Evolutionary conservation across 768 basidiomycete species (phyloP).

Genomic region (Russula vinacea): DNA sequence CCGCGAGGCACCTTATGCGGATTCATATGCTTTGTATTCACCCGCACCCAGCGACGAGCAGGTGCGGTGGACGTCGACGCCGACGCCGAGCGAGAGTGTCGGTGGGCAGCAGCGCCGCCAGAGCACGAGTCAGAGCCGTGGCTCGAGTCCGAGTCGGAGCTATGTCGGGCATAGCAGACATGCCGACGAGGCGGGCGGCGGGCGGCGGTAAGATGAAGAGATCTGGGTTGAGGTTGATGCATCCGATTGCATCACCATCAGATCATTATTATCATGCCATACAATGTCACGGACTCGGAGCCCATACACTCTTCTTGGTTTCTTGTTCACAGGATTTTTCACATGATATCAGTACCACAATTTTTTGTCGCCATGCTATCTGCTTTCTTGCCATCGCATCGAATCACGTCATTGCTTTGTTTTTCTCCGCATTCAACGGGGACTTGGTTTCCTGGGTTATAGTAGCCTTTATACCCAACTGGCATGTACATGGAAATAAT

Average conservation of each 20-base stretch:
- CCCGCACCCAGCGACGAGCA: slow-evolving; percentile 6
- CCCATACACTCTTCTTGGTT: background rate
- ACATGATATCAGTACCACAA: too few relatives aligned
- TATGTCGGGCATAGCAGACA: background rate
- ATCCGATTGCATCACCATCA: background rate
- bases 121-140: background rate
- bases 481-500: background rate
- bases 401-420: background rate
- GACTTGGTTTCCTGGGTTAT: background rate
- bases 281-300: background rate
- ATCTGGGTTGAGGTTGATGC: background rate
- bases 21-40: background rate
- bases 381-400: background rate
- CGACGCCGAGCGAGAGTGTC: background rate
- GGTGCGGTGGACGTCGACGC: background rate
- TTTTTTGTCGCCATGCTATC: background rate
- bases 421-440: background rate
- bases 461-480: background rate
- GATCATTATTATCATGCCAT: background rate
- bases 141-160: background rate
- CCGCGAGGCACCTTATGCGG: background rate
- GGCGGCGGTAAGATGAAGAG: slow-evolving; percentile 4
- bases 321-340: background rate
- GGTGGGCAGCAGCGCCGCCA: background rate
- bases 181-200: slow-evolving; percentile 1